Evolutionary conservation across 1,284 basidiomycete species (phyloP).

Genomic region (Moesziomyces parantarcticus): DNA sequence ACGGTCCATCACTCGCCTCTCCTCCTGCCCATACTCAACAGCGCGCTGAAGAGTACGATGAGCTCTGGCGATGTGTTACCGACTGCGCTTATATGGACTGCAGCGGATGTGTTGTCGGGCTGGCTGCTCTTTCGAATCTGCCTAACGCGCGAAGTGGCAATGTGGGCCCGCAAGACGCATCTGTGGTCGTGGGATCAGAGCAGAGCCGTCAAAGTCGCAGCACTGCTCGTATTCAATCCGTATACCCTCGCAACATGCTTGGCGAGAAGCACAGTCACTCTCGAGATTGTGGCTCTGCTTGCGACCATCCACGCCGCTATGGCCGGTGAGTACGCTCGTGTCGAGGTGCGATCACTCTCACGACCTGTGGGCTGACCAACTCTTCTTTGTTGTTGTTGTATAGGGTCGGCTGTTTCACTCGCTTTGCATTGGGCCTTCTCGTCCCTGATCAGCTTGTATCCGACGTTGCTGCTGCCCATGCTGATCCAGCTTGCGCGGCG

Average conservation of each 20-base stretch:
- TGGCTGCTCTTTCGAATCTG: conserved; percentile 46
- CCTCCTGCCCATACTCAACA: conserved; percentile 73
- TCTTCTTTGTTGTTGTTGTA: background rate
- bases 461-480: conserved; percentile 77
- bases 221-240: conserved; percentile 82
- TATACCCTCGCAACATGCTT: conserved; percentile 82
- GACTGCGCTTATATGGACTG: conserved; percentile 77
- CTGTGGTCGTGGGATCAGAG: conserved; percentile 40
- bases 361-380: background rate
- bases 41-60: conserved; percentile 9
- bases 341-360: too few relatives aligned
- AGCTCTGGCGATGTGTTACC: conserved; percentile 67
- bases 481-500: conserved; percentile 73
- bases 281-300: conserved; percentile 80
- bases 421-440: conserved; percentile 22
- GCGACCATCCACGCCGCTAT: conserved; percentile 79
- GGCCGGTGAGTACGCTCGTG: conserved; percentile 71
- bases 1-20: conserved; percentile 78
- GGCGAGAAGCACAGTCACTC: conserved; percentile 80
- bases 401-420: conserved; percentile 30
- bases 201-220: conserved; percentile 40
- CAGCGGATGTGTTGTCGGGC: conserved; percentile 74
- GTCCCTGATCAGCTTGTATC: conserved; percentile 70
- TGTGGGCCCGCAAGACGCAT: conserved; percentile 25
- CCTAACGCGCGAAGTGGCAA: conserved; percentile 17